phyloP scores from a whole-genome alignment of 129 eudicot species.

The Heracleum sosnowskyi region DNA sequence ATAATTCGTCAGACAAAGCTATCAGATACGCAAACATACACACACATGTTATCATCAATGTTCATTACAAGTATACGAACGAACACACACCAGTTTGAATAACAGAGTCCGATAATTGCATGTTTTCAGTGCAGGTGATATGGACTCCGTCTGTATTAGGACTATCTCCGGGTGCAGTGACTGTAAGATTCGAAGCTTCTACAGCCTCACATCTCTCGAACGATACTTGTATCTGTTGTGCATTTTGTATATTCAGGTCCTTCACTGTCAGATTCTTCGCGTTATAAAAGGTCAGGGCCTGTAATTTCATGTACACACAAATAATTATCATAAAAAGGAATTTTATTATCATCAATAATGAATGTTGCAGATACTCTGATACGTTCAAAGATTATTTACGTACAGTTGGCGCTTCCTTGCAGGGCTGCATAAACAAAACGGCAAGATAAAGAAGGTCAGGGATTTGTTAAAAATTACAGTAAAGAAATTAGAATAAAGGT shows the following conservation, averaged over 20 bases:
- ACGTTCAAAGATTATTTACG: background rate
- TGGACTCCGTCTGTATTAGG: slow-evolving; percentile 97
- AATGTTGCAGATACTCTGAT: background rate
- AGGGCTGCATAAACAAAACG: slow-evolving; percentile 8
- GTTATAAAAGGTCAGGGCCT: slow-evolving; percentile 72
- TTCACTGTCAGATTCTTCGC: slow-evolving; percentile 49
- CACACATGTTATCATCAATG: slow-evolving; percentile 35
- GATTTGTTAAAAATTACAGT: background rate
- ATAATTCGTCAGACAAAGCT: background rate
- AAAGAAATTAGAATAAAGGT: background rate
- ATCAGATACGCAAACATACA: background rate
- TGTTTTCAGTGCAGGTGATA: slow-evolving; percentile 50
- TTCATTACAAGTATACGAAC: background rate
- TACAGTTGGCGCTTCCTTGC: slow-evolving; percentile 18
- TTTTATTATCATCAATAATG: no score
- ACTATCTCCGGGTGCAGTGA: slow-evolving; percentile 55
- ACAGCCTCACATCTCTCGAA: slow-evolving; percentile 53
- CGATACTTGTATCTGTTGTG: slow-evolving; percentile 70
- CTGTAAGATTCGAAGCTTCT: slow-evolving; percentile 35
- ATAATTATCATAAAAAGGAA: background rate
- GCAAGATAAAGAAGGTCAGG: background rate
- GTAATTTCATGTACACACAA: background rate
- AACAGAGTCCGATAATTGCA: slow-evolving; percentile 28
- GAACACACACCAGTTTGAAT: slow-evolving; percentile 59
- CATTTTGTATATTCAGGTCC: slow-evolving; percentile 46